A percentile compares a stretch with the other conserved stretches of the same genome.
phyloP scores from a whole-genome alignment of 257 asterid genomes.

The Ballota nigra region DNA sequence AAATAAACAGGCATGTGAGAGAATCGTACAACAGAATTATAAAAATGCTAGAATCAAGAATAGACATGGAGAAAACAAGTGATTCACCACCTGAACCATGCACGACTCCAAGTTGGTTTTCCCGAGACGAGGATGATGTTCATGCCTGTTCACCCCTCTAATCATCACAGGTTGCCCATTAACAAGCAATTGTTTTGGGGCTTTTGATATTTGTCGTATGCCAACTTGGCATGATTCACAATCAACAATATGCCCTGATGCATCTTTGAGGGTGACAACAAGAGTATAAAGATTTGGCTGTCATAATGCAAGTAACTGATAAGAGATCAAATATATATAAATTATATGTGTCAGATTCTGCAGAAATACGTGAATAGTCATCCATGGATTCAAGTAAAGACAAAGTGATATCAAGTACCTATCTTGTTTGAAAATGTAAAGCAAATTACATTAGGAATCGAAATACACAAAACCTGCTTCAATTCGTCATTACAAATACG shows the following conservation, averaged over 20 bases:
- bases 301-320: conserved; percentile 29
- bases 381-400: neutral
- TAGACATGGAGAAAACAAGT: conserved; percentile 13
- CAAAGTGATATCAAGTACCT: neutral
- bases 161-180: conserved; percentile 90
- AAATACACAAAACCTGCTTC: neutral
- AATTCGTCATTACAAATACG: neutral
- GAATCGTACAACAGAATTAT: neutral
- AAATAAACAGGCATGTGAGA: neutral
- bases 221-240: conserved; percentile 98
- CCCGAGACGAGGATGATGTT: conserved; percentile 96
- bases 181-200: conserved; percentile 88
- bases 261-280: conserved; percentile 84
- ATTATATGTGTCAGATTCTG: neutral
- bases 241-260: conserved; percentile 68
- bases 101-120: conserved; percentile 94
- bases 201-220: conserved; percentile 68
- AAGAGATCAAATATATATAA: conserved; percentile 19
- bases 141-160: conserved; percentile 98
- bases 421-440: neutral
- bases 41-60: conserved; percentile 15
- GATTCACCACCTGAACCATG: conserved; percentile 80
- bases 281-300: conserved; percentile 97
- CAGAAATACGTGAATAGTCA: neutral
- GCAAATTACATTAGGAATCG: neutral